A percentile compares a stretch with the other conserved stretches of the same genome.
Evolutionary conservation across 2,329 filamentous ascomycete genomes (phyloP).

Genomic region (Scleromitrula shiraiana): DNA sequence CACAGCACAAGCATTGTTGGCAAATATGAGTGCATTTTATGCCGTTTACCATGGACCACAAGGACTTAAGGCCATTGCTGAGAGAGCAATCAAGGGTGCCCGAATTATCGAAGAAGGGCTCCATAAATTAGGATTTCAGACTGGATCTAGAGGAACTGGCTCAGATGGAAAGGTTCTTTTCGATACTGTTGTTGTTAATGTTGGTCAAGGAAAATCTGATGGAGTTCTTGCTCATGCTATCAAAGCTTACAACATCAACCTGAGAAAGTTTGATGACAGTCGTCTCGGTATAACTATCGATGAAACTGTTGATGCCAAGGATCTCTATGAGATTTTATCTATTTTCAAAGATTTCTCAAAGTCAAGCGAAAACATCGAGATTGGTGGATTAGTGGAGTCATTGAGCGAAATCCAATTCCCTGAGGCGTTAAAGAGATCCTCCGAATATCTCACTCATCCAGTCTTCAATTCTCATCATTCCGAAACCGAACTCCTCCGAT

Average conservation of each 20-base stretch:
- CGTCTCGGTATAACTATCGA: slow-evolving; percentile 70
- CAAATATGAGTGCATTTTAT: slow-evolving; percentile 95
- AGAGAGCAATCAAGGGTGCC: slow-evolving; percentile 65
- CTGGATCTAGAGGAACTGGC: slow-evolving; percentile 48
- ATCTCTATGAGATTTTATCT: slow-evolving; percentile 48
- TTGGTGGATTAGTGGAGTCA: slow-evolving; percentile 36
- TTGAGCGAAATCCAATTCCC: slow-evolving; percentile 40
- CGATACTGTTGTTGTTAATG: slow-evolving; percentile 69
- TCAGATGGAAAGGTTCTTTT: slow-evolving; percentile 56
- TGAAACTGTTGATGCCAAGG: slow-evolving; percentile 56
- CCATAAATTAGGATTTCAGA: slow-evolving; percentile 53
- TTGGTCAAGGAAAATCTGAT: slow-evolving; percentile 42
- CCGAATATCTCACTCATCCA: slow-evolving; percentile 74
- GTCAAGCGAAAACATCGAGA: slow-evolving; percentile 13
- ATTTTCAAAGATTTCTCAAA: slow-evolving; percentile 39
- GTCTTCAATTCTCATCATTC: slow-evolving; percentile 95
- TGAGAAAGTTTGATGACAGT: slow-evolving; percentile 52
- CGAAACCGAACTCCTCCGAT: slow-evolving; percentile 87
- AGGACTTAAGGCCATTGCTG: slow-evolving; percentile 75
- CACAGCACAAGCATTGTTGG: slow-evolving; percentile 85
- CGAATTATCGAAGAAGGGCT: slow-evolving; percentile 60
- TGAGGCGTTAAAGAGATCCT: slow-evolving; percentile 58
- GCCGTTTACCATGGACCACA: slow-evolving; percentile 86
- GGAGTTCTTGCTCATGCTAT: slow-evolving; percentile 44
- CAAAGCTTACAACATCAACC: slow-evolving; percentile 45